Evolutionary conservation across 208 protist genomes (phyloP), one percentile per base, ranked within the genome.

Genomic region (Acanthamoeba healyi): DNA sequence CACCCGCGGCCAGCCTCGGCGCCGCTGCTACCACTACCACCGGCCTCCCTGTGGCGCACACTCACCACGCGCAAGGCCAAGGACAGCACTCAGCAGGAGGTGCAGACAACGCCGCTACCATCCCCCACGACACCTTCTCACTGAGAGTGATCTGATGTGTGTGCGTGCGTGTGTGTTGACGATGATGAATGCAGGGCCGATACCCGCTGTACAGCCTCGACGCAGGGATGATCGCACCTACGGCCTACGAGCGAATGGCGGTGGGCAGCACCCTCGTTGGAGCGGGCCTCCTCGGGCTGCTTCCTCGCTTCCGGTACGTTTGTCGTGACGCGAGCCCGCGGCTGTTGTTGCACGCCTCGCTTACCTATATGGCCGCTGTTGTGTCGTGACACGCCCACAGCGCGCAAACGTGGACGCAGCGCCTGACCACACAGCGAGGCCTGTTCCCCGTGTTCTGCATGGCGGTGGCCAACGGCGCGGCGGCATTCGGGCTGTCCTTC

Each of bases 141-240:
- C n/a, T n/a, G n/a, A n/a, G n/a, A n/a, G n/a, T n/a, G n/a, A n/a
- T n/a, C n/a, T n/a, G n/a, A n/a, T n/a, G n/a, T n/a, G n/a, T n/a
- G n/a, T n/a, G n/a, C 54, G n/a, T n/a, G n/a, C n/a, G n/a, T n/a
- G n/a, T n/a, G n/a, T n/a, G n/a, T n/a, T n/a, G n/a, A n/a, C n/a
- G n/a, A n/a, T 10, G 29, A 36, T 36, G 63, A n/a, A 36, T 72
- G 32, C 72, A 84, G 74, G 74, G 74, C 24, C 74, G 74, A 7
- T 84, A 56, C 56, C 74, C 74, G 42, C 40, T 84, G 22, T 84
- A 84, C 44, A 58, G 40, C 36, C 42, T 84, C 6, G 74, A 84
- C 32, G 40, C 36, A 1, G 74, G 74, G 17, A 84, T 84, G 74
- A 56, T 84, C 26, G 74, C 74, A 15, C 74, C 74, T 0, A 84